phyloP scores from a whole-genome alignment of 345 rosid genomes.

The Triadica sebifera region DNA sequence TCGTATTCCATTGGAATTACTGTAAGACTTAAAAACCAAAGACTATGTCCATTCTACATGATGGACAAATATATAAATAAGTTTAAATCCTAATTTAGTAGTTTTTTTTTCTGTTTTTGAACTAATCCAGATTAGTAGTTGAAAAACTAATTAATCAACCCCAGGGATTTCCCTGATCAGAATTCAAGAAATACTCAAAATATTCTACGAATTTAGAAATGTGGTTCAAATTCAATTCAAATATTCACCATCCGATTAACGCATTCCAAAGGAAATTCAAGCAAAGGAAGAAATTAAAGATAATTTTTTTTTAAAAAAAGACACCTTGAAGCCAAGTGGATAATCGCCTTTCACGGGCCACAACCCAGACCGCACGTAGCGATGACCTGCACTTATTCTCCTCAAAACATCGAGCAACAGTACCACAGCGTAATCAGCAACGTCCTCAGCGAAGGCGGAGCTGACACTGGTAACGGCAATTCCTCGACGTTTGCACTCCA shows the following conservation, averaged over 20 bases:
- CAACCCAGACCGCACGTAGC: constrained; percentile 8
- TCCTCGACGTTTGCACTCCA: not conserved
- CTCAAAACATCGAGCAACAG: constrained; percentile 1
- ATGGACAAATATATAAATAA: too few species aligned
- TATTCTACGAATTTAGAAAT: not conserved
- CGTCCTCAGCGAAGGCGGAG: not conserved
- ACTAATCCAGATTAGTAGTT: too few species aligned
- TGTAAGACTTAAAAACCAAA: too few species aligned
- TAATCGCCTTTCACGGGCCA: constrained; percentile 25
- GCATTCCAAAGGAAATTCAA: not conserved
- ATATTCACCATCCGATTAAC: not conserved
- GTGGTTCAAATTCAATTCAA: not conserved
- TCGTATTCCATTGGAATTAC: too few species aligned
- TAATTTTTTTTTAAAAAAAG: not conserved
- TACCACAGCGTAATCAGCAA: not conserved
- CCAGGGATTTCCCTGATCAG: not conserved
- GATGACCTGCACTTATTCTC: constrained; percentile 8
- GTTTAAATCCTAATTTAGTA: too few species aligned
- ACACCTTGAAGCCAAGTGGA: constrained; percentile 26
- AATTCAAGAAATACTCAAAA: not conserved
- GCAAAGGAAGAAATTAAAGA: not conserved
- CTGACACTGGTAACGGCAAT: not conserved
- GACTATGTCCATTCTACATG: too few species aligned
- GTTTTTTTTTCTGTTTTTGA: too few species aligned
- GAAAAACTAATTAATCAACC: too few species aligned